Evolutionary conservation across 2,329 filamentous ascomycete genomes (phyloP).

Genomic region (Arthrobotrys conoides): DNA sequence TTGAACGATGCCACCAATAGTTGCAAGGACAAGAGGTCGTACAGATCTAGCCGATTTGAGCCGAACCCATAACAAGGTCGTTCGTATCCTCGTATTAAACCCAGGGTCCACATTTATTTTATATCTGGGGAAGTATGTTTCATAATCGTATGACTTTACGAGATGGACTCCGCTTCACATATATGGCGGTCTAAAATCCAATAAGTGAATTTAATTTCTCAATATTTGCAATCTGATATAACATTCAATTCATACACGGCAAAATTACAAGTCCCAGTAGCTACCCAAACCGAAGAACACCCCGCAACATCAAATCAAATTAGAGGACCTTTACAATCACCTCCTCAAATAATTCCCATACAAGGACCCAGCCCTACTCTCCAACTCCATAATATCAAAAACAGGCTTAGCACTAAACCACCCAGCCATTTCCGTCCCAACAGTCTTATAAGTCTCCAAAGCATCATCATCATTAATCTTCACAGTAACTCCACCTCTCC

Average conservation of each 20-base stretch:
- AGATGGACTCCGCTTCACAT: not conserved
- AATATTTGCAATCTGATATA: constrained; percentile 17
- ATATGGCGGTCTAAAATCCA: not conserved
- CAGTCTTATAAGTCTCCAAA: constrained; percentile 75
- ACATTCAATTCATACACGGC: not conserved
- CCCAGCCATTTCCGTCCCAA: constrained; percentile 75
- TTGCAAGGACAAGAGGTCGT: not conserved
- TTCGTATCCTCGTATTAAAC: constrained; percentile 24
- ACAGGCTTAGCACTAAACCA: constrained; percentile 80
- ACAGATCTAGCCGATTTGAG: not conserved
- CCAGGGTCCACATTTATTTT: not conserved
- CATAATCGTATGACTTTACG: constrained; percentile 13
- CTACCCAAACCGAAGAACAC: constrained; percentile 12
- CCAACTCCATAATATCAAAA: constrained; percentile 76
- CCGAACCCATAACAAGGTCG: not conserved
- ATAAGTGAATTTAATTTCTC: not conserved
- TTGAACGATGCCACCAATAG: no score
- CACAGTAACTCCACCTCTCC: constrained; percentile 75
- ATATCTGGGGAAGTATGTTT: constrained; percentile 10
- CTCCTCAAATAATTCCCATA: constrained; percentile 44
- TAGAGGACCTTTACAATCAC: not conserved
- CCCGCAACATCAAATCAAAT: no score
- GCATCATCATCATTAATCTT: constrained; percentile 80
- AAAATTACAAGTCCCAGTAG: constrained; percentile 14
- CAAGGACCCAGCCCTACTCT: constrained; percentile 70